phyloP scores from a whole-genome alignment of 352 stramenopile genomes.

The Phytophthora fragariae region DNA sequence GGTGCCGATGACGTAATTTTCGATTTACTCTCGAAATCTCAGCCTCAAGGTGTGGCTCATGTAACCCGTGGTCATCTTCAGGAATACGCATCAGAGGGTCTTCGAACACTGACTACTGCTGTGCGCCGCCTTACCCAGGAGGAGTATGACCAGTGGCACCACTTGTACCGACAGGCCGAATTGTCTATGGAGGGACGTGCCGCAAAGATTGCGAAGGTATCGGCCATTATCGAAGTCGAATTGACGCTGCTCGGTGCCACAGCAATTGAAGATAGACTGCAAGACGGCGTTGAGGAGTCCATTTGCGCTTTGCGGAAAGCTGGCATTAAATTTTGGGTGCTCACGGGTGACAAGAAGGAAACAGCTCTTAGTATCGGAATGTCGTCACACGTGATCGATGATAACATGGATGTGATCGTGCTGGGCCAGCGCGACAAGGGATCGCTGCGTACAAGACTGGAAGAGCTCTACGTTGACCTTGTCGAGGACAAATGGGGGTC shows the following conservation, averaged over 20 bases:
- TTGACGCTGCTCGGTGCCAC: slow-evolving; percentile 90
- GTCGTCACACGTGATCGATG: slow-evolving; percentile 90
- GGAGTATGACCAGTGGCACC: slow-evolving; percentile 82
- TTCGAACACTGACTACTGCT: slow-evolving; percentile 80
- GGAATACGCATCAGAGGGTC: slow-evolving; percentile 80
- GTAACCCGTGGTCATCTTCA: slow-evolving; percentile 86
- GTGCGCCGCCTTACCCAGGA: slow-evolving; percentile 70
- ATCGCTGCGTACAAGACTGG: slow-evolving; percentile 74
- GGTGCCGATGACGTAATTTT: slow-evolving; percentile 86
- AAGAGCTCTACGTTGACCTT: slow-evolving; percentile 88
- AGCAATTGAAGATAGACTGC: slow-evolving; percentile 94
- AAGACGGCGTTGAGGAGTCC: slow-evolving; percentile 93
- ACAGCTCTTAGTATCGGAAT: slow-evolving; percentile 89
- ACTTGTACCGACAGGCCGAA: slow-evolving; percentile 77
- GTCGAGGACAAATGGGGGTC: slow-evolving; percentile 91
- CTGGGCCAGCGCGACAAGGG: slow-evolving; percentile 84
- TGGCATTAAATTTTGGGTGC: slow-evolving; percentile 97
- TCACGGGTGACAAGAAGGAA: slow-evolving; percentile 94
- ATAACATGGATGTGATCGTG: slow-evolving; percentile 92
- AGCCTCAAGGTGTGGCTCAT: slow-evolving; percentile 81
- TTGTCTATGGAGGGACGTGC: slow-evolving; percentile 77
- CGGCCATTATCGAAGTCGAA: slow-evolving; percentile 87
- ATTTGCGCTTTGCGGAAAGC: slow-evolving; percentile 93
- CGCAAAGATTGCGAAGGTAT: slow-evolving; percentile 78
- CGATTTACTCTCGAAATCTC: slow-evolving; percentile 64